These are phyloP conservation scores for Rutidosis leptorrhynchoides DNA, from an alignment of 129 eudicot genomes.

Conservation along the genomic window DNA sequence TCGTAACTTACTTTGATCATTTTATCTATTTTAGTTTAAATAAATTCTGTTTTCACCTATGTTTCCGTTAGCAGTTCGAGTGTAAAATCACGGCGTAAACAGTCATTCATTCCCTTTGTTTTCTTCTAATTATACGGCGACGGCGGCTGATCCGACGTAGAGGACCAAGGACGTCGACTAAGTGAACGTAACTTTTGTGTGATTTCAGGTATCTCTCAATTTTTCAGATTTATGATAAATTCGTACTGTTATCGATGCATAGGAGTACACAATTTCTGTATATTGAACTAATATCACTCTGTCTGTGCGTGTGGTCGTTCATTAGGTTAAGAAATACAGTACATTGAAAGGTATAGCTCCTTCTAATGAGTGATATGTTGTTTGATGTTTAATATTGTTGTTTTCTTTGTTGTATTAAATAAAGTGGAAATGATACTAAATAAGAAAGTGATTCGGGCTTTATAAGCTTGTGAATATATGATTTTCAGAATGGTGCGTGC, in stretches of 20 bases:
- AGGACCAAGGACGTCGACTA: too few species aligned
- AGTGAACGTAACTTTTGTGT: not conserved
- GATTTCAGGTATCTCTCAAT: too few species aligned
- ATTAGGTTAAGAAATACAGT: not conserved
- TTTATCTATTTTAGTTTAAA: too few species aligned
- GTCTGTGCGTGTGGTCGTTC: not conserved
- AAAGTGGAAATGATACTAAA: not conserved
- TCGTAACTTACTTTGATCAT: too few species aligned
- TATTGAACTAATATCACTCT: not conserved
- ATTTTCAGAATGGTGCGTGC: slow-evolving; percentile 24
- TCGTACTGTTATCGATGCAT: not conserved
- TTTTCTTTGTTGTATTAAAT: not conserved
- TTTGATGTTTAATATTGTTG: not conserved
- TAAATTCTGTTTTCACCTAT: too few species aligned
- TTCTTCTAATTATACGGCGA: not conserved
- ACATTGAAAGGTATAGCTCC: not conserved
- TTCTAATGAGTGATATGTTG: not conserved
- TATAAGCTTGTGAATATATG: not conserved
- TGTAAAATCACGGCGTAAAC: not conserved
- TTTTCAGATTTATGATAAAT: not conserved
- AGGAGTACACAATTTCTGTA: not conserved
- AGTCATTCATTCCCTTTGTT: not conserved
- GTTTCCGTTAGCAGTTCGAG: too few species aligned
- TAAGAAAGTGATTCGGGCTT: not conserved
- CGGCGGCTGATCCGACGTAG: not conserved